Base-by-base conservation (phyloP, 352 stramenopile genomes). In the Pythium myriotylum region DNA sequence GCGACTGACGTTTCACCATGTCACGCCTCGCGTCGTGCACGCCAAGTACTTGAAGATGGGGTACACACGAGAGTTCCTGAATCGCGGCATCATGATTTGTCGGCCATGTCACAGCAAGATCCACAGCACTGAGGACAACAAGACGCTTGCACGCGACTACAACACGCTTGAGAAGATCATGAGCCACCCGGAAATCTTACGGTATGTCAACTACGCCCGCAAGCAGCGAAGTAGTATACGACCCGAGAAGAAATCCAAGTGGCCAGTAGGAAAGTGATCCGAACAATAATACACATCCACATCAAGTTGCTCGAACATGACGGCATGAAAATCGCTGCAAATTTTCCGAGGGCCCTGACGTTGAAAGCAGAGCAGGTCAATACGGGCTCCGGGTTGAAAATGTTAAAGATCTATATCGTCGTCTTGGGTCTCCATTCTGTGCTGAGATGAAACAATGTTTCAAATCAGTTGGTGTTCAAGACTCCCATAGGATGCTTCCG, bases 161-260 rank as follows among this genome's bases (percentile, higher is more conserved):
- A 97, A 94, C 59, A 97, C 91, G 9, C 70, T 97, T 1, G 92
- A 98, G 12, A 94, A 95, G 67, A 91, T 98, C 47, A 81, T 98
- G 67, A 67, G 70, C 37, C 88, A 97, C 62, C 81, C 89, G 23
- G 74, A 85, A 33, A 95, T 98, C 54, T 68, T 77, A 2, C 86
- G 84, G 26, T 98, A 93, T 81, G 84, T 95, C 14, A 81, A 80
- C 41, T 98, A 96, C 75, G 91, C 88, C 0, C 79, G 71, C 23
- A 98, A 98, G 64, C 94, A 98, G 70, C 91, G 90, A 57, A 66
- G 77, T 46, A 79, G 81, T 33, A 59, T 89, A 49, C 73, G 72
- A 42, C 80, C 80, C 8, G 58, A 79, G 14, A 90, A 89, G 57
- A 76, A 78, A 62, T 80, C 48, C 45, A 86, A 84, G 46, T 87